phyloP scores from a whole-genome alignment of 2,329 filamentous ascomycete genomes.

The Aspergillus brunneoviolaceus region DNA sequence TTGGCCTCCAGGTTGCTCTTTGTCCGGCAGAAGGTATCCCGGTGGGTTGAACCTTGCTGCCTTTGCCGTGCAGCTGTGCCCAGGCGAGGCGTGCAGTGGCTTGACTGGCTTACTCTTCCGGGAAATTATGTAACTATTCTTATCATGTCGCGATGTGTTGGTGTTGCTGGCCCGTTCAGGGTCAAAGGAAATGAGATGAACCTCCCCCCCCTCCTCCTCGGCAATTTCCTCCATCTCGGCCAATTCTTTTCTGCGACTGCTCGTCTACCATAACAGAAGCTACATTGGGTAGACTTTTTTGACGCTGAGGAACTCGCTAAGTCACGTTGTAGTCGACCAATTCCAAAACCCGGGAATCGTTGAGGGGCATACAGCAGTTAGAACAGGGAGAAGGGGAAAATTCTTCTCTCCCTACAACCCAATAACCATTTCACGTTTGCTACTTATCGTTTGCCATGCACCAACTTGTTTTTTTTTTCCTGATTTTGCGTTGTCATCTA shows the following conservation, averaged over 20 bases:
- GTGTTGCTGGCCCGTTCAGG: background rate
- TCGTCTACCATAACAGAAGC: background rate
- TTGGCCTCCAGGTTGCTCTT: background rate
- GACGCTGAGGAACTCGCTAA: background rate
- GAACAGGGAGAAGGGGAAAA: background rate
- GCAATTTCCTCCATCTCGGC: background rate
- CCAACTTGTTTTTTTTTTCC: background rate
- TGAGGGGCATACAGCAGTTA: background rate
- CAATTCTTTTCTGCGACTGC: background rate
- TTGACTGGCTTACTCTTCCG: constrained; percentile 1
- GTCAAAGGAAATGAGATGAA: background rate
- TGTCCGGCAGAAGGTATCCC: background rate
- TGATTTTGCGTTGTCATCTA: background rate
- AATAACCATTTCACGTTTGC: background rate
- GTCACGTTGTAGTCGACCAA: background rate
- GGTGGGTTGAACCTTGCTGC: background rate
- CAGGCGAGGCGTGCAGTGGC: background rate
- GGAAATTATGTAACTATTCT: constrained; percentile 10
- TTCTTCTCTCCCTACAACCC: background rate
- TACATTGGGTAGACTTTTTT: background rate
- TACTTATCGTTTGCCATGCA: background rate
- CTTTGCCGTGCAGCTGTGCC: background rate
- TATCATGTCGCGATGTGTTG: constrained; percentile 3
- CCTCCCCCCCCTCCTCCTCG: background rate
- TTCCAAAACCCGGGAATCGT: background rate